Base-by-base conservation (phyloP, 495 filamentous ascomycete genomes). In the Trichoderma gamsii region DNA sequence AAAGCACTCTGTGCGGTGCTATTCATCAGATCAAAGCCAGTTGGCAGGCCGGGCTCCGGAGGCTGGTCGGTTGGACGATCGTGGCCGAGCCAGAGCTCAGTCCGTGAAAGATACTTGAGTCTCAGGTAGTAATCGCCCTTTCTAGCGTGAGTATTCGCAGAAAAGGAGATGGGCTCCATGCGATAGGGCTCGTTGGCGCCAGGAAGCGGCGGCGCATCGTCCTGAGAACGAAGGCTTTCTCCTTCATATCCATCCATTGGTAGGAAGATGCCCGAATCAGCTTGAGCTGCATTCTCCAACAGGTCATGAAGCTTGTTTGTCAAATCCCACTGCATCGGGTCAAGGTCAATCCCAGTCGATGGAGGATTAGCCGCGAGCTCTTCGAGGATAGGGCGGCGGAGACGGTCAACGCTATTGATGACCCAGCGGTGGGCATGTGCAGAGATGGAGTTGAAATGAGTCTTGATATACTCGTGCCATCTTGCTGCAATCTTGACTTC, bases 161-260 rank as follows among this genome's bases (percentile, higher is more conserved):
- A 44, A 11, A 44, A 66, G 35, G 16, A 29, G 16, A 61, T 61
- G 56, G 56, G 64, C 23, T 27, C 41, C n/a, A 13, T 29, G 64
- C 64, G 25, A 15, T 66, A 43, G 3, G 41, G 25, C n/a, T 66
- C 38, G 6, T 21, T 25, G 64, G 64, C 64, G 13, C 23, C 64
- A 23, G 64, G 41, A 0, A 21, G 41, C 6, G 25, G 56, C 27
- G 56, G 56, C 27, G 56, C 56, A 15, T 61, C 56, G 64, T 66
- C 41, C 23, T 49, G 56, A 7, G 21, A 23, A 13, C 23, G 15
- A 27, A 44, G 18, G 11, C 35, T 18, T 32, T 41, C 64, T n/a
- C 64, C 64, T 18, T 43, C 64, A 23, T 66, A 66, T 4, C 64
- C 64, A 23, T 66, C 41, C 64, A 66, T 44, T 5, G 64, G 64